A percentile compares a stretch with the other conserved stretches of the same genome.
phyloP scores from a whole-genome alignment of 2,329 filamentous ascomycete genomes.

The Ophiostoma perfectum region DNA sequence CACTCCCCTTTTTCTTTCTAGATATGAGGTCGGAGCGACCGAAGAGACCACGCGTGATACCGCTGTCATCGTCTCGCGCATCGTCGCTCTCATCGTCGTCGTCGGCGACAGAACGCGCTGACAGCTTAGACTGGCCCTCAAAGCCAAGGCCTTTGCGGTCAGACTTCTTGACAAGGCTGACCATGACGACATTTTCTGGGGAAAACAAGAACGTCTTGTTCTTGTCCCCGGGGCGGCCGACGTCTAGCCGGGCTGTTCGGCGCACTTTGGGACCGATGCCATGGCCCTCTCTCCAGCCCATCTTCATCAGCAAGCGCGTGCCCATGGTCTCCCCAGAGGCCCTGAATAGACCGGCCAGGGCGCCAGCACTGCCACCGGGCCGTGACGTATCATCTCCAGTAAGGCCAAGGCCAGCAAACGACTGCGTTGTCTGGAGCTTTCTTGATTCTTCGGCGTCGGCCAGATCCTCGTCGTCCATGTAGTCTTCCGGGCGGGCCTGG shows the following conservation, averaged over 20 bases:
- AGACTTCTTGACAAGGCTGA: conserved; percentile 58
- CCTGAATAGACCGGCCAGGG: conserved; percentile 66
- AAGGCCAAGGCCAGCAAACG: conserved; percentile 70
- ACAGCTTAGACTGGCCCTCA: conserved; percentile 52
- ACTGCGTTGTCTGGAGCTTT: conserved; percentile 64
- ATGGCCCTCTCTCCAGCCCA: conserved; percentile 95
- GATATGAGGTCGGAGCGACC: conserved; percentile 20
- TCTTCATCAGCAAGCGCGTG: conserved; percentile 73
- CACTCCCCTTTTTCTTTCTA: neutral
- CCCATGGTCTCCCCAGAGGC: conserved; percentile 78
- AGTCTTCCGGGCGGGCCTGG: conserved; percentile 72
- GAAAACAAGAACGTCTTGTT: conserved; percentile 67
- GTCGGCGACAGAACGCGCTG: conserved; percentile 28
- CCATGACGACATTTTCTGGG: conserved; percentile 70
- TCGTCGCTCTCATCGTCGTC: conserved; percentile 40
- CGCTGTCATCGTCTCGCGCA: conserved; percentile 40
- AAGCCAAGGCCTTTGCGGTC: conserved; percentile 68
- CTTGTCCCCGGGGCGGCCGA: conserved; percentile 35
- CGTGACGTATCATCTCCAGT: conserved; percentile 51
- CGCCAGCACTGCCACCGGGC: conserved; percentile 34
- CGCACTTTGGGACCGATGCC: conserved; percentile 84
- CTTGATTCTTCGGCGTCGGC: conserved; percentile 77
- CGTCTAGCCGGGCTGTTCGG: conserved; percentile 64
- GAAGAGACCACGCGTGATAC: conserved; percentile 14
- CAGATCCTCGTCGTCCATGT: conserved; percentile 96